Conservation (phyloP, 495 filamentous ascomycete species). For the Peziza echinospora region DNA sequence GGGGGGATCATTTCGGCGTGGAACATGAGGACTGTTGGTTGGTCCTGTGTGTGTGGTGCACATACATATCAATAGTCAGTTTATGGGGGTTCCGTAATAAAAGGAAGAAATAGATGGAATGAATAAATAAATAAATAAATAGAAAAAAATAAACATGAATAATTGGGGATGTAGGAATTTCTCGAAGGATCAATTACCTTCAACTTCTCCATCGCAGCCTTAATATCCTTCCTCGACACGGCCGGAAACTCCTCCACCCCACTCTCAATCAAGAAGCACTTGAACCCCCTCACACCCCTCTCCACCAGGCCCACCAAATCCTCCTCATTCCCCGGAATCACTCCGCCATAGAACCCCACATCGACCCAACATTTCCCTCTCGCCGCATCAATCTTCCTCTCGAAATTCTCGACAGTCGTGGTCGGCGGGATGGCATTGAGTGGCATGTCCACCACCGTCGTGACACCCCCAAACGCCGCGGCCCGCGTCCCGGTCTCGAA, state of each 20-base stretch:
- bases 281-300: slow-evolving; percentile 81
- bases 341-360: slow-evolving; percentile 91
- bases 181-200: slow-evolving; percentile 30
- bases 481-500: slow-evolving; percentile 86
- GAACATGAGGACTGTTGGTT: slow-evolving; percentile 82
- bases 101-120: no score
- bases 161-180: no score
- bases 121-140: no score
- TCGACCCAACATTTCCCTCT: slow-evolving; percentile 92
- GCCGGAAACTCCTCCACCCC: slow-evolving; percentile 94
- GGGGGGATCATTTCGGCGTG: slow-evolving; percentile 96
- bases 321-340: slow-evolving; percentile 71
- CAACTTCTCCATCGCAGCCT: slow-evolving; percentile 55
- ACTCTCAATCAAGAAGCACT: slow-evolving; percentile 92
- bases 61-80: no score
- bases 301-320: slow-evolving; percentile 64
- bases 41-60: no score
- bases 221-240: slow-evolving; percentile 57
- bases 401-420: slow-evolving; percentile 62
- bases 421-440: slow-evolving; percentile 94
- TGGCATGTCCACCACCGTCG: slow-evolving; percentile 97
- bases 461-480: slow-evolving; percentile 88
- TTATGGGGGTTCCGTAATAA: no score
- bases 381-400: slow-evolving; percentile 69
- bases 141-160: not conserved